Percentiles rank a stretch among this genome's conserved stretches.
These are phyloP conservation scores for Pseudodiploospora longispora DNA, from an alignment of 2,329 filamentous ascomycete genomes.

Conservation along the genomic window DNA sequence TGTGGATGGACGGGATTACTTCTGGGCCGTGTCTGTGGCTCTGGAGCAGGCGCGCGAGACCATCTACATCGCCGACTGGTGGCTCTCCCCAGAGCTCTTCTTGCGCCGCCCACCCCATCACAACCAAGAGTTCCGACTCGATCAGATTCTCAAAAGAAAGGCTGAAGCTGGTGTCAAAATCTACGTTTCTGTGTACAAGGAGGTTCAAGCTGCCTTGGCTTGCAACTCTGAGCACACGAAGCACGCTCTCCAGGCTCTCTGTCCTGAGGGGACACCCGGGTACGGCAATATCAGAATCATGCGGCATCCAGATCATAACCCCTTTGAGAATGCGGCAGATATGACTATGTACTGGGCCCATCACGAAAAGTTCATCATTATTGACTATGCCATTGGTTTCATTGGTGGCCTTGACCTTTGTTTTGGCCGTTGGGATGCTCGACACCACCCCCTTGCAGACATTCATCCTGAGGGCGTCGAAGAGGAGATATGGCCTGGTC, in stretches of 20 bases:
- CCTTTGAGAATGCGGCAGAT: slow-evolving; percentile 86
- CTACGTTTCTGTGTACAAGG: slow-evolving; percentile 86
- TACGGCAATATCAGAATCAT: slow-evolving; percentile 83
- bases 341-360: slow-evolving; percentile 99
- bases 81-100: slow-evolving; percentile 85
- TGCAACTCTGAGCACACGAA: slow-evolving; percentile 95
- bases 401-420: slow-evolving; percentile 92
- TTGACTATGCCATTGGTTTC: slow-evolving; percentile 85
- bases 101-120: slow-evolving; percentile 73
- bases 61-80: slow-evolving; percentile 97
- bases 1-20: slow-evolving; percentile 91
- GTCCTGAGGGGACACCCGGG: slow-evolving; percentile 72
- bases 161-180: slow-evolving; percentile 94
- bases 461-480: slow-evolving; percentile 75
- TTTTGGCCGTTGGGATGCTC: slow-evolving; percentile 88
- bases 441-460: slow-evolving; percentile 79
- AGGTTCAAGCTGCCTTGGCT: slow-evolving; percentile 71
- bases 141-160: slow-evolving; percentile 76
- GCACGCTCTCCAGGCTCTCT: slow-evolving; percentile 69
- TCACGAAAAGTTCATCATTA: slow-evolving; percentile 94
- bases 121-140: slow-evolving; percentile 80
- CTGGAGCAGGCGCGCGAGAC: slow-evolving; percentile 85
- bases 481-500: slow-evolving; percentile 85
- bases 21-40: slow-evolving; percentile 84
- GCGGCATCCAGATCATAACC: slow-evolving; percentile 91